These are phyloP conservation scores for Artemisia annua DNA, from an alignment of 129 eudicot genomes.

Conservation along the genomic window DNA sequence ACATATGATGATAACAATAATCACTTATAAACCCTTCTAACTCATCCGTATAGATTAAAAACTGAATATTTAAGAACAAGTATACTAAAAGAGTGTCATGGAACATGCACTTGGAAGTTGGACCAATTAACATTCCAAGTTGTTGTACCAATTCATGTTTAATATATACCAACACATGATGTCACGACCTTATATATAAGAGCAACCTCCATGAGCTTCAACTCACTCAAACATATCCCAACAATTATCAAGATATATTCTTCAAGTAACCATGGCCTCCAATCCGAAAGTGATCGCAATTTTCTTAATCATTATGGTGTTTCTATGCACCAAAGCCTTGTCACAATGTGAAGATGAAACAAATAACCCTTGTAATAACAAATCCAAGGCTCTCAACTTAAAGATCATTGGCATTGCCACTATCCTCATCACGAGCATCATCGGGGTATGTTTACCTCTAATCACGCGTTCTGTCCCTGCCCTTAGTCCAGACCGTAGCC, in stretches of 20 bases:
- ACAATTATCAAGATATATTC: not conserved
- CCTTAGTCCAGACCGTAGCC: slow-evolving; percentile 12
- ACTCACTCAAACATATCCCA: slow-evolving; percentile 15
- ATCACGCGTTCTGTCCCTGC: slow-evolving; percentile 16
- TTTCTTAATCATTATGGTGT: not conserved
- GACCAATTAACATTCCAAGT: no score
- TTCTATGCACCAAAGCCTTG: slow-evolving; percentile 25
- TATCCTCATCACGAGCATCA: slow-evolving; percentile 17
- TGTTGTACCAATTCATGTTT: no score
- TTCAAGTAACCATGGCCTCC: slow-evolving; percentile 13
- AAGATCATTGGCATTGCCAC: slow-evolving; percentile 21
- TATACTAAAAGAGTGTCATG: no score
- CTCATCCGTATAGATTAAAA: no score
- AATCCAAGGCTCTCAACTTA: slow-evolving; percentile 17
- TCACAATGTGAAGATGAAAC: slow-evolving; percentile 27
- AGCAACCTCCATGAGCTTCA: no score
- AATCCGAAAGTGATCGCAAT: not conserved
- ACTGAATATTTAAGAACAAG: no score
- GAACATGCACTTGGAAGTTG: no score
- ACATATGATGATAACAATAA: no score
- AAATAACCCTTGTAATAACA: slow-evolving; percentile 23
- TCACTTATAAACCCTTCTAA: no score
- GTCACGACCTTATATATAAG: no score
- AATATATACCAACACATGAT: no score
- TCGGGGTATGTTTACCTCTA: slow-evolving; percentile 20